phyloP scores from a whole-genome alignment of 257 asterid genomes.

The Galeopsis tetrahit region DNA sequence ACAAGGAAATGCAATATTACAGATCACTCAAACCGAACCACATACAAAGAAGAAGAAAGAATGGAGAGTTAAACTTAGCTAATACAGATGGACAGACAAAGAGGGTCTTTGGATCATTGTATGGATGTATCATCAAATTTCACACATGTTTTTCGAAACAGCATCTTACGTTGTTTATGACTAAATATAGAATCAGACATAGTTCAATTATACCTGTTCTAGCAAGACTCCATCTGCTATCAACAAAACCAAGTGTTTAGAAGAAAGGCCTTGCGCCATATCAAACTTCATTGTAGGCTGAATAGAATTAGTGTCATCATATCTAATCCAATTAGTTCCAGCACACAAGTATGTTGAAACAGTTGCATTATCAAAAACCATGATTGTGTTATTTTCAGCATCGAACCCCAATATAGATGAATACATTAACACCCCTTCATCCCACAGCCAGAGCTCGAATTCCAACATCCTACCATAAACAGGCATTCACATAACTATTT shows the following conservation, averaged over 20 bases:
- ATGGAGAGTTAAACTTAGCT: neutral
- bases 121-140: conserved; percentile 33
- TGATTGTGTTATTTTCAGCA: conserved; percentile 42
- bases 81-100: neutral
- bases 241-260: conserved; percentile 64
- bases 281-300: conserved; percentile 51
- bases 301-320: conserved; percentile 45
- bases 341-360: conserved; percentile 64
- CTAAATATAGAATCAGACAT: neutral
- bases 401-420: conserved; percentile 47
- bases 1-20: neutral
- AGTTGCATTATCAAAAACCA: conserved; percentile 50
- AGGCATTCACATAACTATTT: conserved; percentile 72
- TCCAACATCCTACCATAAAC: conserved; percentile 69
- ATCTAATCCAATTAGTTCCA: conserved; percentile 65
- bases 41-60: neutral
- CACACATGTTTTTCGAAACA: conserved; percentile 12
- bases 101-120: neutral
- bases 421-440: conserved; percentile 48
- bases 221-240: conserved; percentile 63
- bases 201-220: conserved; percentile 50
- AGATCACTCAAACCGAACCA: neutral
- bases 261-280: conserved; percentile 60
- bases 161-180: neutral
- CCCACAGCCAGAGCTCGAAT: conserved; percentile 64